Percentiles rank a stretch among this genome's conserved stretches.
These are phyloP conservation scores for Gossypium sturtianum DNA, from an alignment of 345 rosid genomes.

Conservation along the genomic window DNA sequence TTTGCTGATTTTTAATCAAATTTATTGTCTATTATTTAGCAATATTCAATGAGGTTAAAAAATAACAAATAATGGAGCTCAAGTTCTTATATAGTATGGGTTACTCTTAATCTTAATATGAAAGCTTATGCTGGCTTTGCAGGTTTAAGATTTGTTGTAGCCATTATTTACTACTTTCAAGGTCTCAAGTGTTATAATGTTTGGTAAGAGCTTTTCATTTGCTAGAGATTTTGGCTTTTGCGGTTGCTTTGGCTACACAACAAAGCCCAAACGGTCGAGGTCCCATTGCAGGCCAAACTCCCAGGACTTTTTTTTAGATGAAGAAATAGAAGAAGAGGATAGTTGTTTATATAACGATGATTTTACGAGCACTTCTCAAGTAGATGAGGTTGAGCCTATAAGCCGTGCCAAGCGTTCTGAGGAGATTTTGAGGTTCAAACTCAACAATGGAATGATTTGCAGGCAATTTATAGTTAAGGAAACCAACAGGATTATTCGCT, in stretches of 20 bases:
- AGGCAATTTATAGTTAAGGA: constrained; percentile 85
- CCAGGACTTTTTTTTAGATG: constrained; percentile 48
- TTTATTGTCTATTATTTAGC: not conserved
- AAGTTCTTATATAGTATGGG: not conserved
- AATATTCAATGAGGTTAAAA: not conserved
- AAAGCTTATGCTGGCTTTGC: constrained; percentile 17
- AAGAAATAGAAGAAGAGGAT: constrained; percentile 50
- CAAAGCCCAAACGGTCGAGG: constrained; percentile 34
- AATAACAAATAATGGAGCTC: not conserved
- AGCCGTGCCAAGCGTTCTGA: constrained; percentile 52
- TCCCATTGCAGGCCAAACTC: constrained; percentile 35
- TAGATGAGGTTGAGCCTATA: constrained; percentile 43
- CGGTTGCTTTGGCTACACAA: constrained; percentile 72
- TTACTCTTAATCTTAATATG: not conserved
- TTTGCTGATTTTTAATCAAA: not conserved
- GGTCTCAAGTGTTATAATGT: constrained; percentile 32
- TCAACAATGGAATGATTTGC: constrained; percentile 71
- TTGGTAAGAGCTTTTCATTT: constrained; percentile 46
- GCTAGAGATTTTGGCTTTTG: constrained; percentile 76
- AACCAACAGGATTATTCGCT: constrained; percentile 68
- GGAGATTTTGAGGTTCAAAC: constrained; percentile 64
- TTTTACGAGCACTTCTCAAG: constrained; percentile 42
- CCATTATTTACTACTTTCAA: constrained; percentile 3
- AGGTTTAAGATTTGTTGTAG: constrained; percentile 24
- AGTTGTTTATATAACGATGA: constrained; percentile 51